Percentiles rank a stretch among this genome's conserved stretches.
Conservation (phyloP, 2,329 filamentous ascomycete species). For the Mycosphaerella sp. region DNA sequence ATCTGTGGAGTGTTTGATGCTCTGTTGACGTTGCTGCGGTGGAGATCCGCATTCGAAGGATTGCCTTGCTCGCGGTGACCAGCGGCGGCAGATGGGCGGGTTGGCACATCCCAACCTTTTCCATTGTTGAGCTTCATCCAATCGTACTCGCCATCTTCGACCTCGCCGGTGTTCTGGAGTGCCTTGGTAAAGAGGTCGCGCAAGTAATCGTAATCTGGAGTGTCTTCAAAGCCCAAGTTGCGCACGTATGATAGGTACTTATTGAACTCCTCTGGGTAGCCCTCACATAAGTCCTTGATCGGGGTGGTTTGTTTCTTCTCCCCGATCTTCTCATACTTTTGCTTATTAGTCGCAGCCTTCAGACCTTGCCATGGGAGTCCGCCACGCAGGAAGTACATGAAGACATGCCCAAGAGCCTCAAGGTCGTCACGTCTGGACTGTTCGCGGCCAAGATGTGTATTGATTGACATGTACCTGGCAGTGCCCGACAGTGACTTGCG, state of each 20-base stretch:
- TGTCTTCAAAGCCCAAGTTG: constrained; percentile 97
- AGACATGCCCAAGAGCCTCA: constrained; percentile 70
- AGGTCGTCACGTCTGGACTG: constrained; percentile 94
- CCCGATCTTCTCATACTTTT: constrained; percentile 99
- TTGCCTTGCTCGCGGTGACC: constrained; percentile 70
- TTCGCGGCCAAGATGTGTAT: constrained; percentile 93
- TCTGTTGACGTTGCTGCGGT: constrained; percentile 50
- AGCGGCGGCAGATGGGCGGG: constrained; percentile 62
- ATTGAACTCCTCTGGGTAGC: constrained; percentile 96
- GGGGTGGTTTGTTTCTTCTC: constrained; percentile 99
- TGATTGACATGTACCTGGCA: constrained; percentile 99
- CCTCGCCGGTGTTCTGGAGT: constrained; percentile 85
- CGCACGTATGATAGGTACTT: constrained; percentile 97
- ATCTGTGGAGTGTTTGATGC: constrained; percentile 51
- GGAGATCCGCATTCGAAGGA: constrained; percentile 76
- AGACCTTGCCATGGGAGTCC: constrained; percentile 63
- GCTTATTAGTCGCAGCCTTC: constrained; percentile 27
- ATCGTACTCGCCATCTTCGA: constrained; percentile 98
- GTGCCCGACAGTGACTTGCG: constrained; percentile 95
- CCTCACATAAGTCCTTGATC: constrained; percentile 94
- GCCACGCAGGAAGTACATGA: constrained; percentile 63
- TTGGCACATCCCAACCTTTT: constrained; percentile 83
- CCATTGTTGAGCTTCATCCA: constrained; percentile 98
- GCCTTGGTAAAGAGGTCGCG: constrained; percentile 95
- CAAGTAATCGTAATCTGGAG: constrained; percentile 95